phyloP scores from a whole-genome alignment of 2,329 filamentous ascomycete species.

The Colletotrichum sp. region DNA sequence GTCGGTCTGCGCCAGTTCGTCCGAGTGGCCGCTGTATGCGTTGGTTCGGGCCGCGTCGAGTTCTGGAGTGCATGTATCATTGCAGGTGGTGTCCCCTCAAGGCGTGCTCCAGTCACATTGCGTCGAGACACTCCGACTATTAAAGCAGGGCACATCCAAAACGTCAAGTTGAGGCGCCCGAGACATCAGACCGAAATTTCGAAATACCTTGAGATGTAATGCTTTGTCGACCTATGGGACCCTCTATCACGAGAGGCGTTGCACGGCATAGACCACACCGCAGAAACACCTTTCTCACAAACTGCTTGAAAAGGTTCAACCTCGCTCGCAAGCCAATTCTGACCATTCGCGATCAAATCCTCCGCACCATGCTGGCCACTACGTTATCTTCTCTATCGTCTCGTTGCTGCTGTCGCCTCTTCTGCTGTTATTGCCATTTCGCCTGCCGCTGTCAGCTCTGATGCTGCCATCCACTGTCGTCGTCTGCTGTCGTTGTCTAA shows the following conservation, averaged over 20 bases:
- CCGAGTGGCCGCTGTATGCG: not conserved
- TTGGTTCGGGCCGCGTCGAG: rapidly evolving
- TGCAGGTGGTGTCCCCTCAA: not conserved
- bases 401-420: no score
- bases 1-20: not conserved
- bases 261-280: no score
- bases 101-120: not conserved
- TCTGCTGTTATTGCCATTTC: no score
- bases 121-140: not conserved
- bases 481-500: no score
- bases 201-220: no score
- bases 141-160: not conserved
- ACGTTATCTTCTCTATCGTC: rapidly evolving
- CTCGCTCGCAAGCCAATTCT: not conserved
- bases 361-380: not conserved
- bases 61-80: not conserved
- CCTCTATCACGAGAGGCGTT: no score
- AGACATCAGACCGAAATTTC: no score
- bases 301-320: not conserved
- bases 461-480: no score
- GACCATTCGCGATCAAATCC: not conserved
- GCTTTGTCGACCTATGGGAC: no score
- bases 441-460: no score
- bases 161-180: no score
- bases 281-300: not conserved